These are phyloP conservation scores for Populus alba DNA, from an alignment of 345 rosid genomes.

Conservation along the genomic window DNA sequence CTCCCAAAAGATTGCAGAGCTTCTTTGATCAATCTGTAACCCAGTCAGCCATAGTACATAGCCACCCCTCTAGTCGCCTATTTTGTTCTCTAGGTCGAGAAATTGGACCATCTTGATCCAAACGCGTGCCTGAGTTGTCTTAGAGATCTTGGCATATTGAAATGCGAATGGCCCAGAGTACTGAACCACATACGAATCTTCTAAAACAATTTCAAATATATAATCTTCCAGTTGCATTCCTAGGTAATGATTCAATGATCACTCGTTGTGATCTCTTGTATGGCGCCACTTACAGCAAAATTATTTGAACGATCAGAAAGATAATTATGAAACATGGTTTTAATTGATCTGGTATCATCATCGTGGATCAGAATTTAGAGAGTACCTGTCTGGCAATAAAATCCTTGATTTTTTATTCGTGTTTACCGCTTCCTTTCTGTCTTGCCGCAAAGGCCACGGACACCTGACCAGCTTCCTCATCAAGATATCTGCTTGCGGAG, in stretches of 20 bases:
- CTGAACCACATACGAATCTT: no score
- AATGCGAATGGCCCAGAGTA: no score
- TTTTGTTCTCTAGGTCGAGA: no score
- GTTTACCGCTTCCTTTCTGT: conserved; percentile 31
- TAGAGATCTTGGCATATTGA: no score
- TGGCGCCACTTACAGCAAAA: conserved; percentile 43
- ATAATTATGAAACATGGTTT: neutral
- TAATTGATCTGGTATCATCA: neutral
- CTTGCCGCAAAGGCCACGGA: conserved; percentile 52
- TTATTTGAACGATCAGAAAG: neutral
- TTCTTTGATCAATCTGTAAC: no score
- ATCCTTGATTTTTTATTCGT: conserved; percentile 37
- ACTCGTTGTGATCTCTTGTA: conserved; percentile 47
- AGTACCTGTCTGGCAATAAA: conserved; percentile 41
- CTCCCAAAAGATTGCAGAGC: no score
- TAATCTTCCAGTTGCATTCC: conserved; percentile 40
- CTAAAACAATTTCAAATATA: no score
- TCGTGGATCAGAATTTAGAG: neutral
- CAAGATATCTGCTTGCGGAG: conserved; percentile 38
- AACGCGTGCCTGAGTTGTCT: no score
- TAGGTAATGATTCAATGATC: conserved; percentile 43
- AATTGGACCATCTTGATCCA: no score
- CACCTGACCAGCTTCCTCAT: conserved; percentile 54
- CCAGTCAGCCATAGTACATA: no score
- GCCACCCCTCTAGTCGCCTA: no score